phyloP scores from a whole-genome alignment of 768 basidiomycete genomes.

The Tulasnella sp. region DNA sequence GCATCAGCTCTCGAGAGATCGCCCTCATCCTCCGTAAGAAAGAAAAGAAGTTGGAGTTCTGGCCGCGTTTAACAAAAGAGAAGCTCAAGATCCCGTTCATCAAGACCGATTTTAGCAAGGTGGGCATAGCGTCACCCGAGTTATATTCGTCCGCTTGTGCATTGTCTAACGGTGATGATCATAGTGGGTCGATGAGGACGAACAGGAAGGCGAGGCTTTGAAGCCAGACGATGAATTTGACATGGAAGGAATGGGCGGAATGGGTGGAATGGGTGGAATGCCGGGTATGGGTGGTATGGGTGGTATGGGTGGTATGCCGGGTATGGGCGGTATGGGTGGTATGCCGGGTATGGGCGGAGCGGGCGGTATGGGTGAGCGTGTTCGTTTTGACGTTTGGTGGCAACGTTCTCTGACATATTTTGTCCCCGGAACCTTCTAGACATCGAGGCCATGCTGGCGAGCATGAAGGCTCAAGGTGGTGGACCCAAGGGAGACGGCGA shows the following conservation, averaged over 20 bases:
- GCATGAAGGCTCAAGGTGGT: constrained; percentile 15
- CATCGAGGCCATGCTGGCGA: constrained; percentile 40
- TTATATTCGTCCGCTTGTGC: neutral
- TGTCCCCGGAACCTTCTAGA: constrained; percentile 55
- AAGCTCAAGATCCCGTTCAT: constrained; percentile 74
- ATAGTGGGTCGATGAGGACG: constrained; percentile 92
- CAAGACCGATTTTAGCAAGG: constrained; percentile 90
- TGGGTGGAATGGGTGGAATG: constrained; percentile 32
- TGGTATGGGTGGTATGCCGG: constrained; percentile 33
- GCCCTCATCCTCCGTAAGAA: constrained; percentile 75
- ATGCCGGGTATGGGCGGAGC: constrained; percentile 34
- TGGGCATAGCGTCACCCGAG: constrained; percentile 24
- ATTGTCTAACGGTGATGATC: constrained; percentile 17
- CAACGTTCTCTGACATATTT: constrained; percentile 31
- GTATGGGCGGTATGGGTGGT: constrained; percentile 35
- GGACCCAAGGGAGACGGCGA: constrained; percentile 37
- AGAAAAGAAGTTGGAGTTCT: constrained; percentile 67
- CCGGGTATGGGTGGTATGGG: constrained; percentile 41
- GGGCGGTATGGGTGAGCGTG: constrained; percentile 43
- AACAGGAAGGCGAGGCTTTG: constrained; percentile 64
- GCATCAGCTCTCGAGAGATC: constrained; percentile 63
- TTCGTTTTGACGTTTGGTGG: constrained; percentile 21
- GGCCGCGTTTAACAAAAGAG: constrained; percentile 90
- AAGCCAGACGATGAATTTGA: constrained; percentile 45
- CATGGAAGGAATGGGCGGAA: constrained; percentile 35